Base-by-base conservation (phyloP, 306 rosid genomes). In the Adenanthera pavonina region DNA sequence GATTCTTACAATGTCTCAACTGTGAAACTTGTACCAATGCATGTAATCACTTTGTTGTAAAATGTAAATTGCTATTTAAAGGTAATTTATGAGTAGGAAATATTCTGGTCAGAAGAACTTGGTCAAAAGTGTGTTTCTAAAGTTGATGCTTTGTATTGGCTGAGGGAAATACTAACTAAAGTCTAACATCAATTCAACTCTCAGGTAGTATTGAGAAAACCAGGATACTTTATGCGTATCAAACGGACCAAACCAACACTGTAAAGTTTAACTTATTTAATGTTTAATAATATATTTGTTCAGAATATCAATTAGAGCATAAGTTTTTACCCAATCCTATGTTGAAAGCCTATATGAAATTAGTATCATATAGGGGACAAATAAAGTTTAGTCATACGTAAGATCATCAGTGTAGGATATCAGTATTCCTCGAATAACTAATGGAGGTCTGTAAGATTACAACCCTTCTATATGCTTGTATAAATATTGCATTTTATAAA, bases 81-180 rank as follows among this genome's bases (percentile, higher is more conserved):
- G 66, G 30, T 66, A 74, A 35, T 46, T 14, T 13, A 41, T 6
- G 40, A 19, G 25, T 20, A 6, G 15, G 56, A 57, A 75, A 20
- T 41, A 7, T 41, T 25, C 30, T 41, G 33, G 76, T 64, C 51
- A 66, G 6, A 72, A 38, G 33, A 78, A 11, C 64, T 36, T 52
- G n/a, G 15, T 52, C 62, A 52, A 72, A 51, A 51, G 64, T 34
- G 19, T 7, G 75, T 72, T 72, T 52, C 76, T 49, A 49, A 54
- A 53, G 77, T 10, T 73, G 48, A 53, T 53, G 60, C 17, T 34
- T 35, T 53, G 20, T 52, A n/a, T 44, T 40, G 30, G 35, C 62
- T 52, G 47, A 35, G 62, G 34, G 12, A 51, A 8, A 33, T 15
- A 16, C 30, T 13, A 20, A 44, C 61, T 46, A 14, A 48, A 35